Evolutionary conservation across 345 rosid genomes (phyloP).

Genomic region (Eucalyptus microcorys): DNA sequence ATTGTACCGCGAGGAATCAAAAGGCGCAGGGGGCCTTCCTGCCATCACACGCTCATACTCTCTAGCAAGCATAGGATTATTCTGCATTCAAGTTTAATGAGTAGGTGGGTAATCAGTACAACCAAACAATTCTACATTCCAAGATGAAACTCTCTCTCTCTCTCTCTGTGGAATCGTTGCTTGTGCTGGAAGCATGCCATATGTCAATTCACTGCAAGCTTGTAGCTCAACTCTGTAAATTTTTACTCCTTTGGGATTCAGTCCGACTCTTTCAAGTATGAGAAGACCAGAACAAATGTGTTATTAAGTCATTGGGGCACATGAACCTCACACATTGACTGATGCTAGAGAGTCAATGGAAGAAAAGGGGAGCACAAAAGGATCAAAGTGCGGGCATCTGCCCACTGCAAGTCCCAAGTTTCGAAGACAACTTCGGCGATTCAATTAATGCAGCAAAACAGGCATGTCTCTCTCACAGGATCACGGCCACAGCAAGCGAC

Average conservation of each 20-base stretch:
- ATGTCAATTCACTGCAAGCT: neutral
- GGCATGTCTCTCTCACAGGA: neutral
- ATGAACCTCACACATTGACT: neutral
- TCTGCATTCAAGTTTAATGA: slow-evolving; percentile 29
- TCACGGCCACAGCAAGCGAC: neutral
- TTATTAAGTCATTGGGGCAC: neutral
- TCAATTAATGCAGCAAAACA: neutral
- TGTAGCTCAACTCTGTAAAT: neutral
- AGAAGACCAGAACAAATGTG: neutral
- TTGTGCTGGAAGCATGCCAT: neutral
- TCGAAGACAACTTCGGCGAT: neutral
- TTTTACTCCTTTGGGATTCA: neutral
- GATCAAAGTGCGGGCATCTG: neutral
- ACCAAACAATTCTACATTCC: neutral
- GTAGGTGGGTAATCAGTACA: neutral
- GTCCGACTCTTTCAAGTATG: neutral
- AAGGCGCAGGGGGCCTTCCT: slow-evolving; percentile 73
- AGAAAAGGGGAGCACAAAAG: neutral
- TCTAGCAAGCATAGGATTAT: slow-evolving; percentile 73
- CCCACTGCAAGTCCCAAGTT: neutral
- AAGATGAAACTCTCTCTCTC: neutral
- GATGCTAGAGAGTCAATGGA: neutral
- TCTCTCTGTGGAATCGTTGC: neutral
- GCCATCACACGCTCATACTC: slow-evolving; percentile 93
- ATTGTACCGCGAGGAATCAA: slow-evolving; percentile 71